Conservation (phyloP, 2,329 filamentous ascomycete genomes). For the Hypomyces rosellus region DNA sequence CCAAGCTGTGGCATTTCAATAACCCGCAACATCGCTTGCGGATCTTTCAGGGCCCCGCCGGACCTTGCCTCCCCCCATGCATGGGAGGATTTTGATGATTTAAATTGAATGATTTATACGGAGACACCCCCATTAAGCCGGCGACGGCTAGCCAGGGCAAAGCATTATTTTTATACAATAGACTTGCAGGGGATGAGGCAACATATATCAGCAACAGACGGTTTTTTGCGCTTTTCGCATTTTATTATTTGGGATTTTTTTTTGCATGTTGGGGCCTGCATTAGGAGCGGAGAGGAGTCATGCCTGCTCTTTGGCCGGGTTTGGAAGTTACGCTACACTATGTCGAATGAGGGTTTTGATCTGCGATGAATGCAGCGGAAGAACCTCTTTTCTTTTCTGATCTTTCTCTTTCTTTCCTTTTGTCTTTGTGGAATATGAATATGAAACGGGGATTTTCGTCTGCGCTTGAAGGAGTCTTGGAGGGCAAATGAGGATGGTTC, state of each 20-base stretch:
- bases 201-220: background rate
- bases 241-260: no score
- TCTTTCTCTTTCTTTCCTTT: no score
- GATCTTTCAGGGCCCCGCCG: no score
- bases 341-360: background rate
- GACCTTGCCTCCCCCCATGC: no score
- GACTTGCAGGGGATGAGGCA: no score
- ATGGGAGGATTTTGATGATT: background rate
- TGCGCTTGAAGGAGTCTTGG: conserved; percentile 6
- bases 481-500: conserved; percentile 10
- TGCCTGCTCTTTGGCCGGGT: background rate
- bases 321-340: no score
- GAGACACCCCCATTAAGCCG: background rate
- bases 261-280: no score
- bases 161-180: background rate
- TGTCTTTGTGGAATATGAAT: background rate
- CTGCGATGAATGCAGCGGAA: no score
- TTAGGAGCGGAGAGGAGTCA: background rate
- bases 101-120: background rate
- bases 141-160: background rate
- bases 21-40: no score
- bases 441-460: background rate
- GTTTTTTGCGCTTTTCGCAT: background rate
- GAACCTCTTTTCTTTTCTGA: background rate
- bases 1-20: background rate